Evolutionary conservation across 2,329 filamentous ascomycete genomes (phyloP), one percentile per base, ranked within the genome.

Genomic region (Penicillium italicum): DNA sequence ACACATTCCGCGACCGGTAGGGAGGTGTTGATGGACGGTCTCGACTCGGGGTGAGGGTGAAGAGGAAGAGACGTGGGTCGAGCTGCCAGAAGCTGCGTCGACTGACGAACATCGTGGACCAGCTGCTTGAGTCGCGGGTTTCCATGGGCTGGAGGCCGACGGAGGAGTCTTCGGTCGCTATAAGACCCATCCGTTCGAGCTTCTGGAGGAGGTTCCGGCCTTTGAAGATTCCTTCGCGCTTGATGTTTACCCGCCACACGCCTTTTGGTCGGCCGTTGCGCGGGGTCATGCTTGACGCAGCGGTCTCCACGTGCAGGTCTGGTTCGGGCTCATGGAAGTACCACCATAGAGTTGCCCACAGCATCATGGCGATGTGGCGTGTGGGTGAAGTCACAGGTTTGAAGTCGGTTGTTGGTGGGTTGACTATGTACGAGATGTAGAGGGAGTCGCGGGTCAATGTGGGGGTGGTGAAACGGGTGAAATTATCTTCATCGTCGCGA

Each of bases 301-400:
- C 77, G 7, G 84, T 89, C 18, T 80, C 79, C 33, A 94, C 69
- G 47, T 84, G 81, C 0, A 82, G 79, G 22, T 82, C 79, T 0
- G 93, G 93, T 64, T 87, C 82, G 1, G 85, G 82, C 72, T 96
- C 90, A 75, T 97, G 92, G 66, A 97, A 97, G 78, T 97, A 97
- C 93, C 93, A 97, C 78, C 91, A 96, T 40, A 97, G 79, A 1
- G 91, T 92, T 33, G 91, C 85, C 90, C 91, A 97, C 7, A 97
- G 81, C 88, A 97, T 96, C 90, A 97, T 91, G 62, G 93, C 93
- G 57, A 96, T 90, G 75, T 96, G 90, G 42, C 92, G 82, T 0
- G 91, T 94, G 0, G 90, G 90, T 59, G 91, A 96, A 14, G 81
- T 85, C 1, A 88, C 83, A 1, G 90, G 85, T 69, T 89, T 90